phyloP scores from a whole-genome alignment of 345 rosid species.

The Eucalyptus viminalis region DNA sequence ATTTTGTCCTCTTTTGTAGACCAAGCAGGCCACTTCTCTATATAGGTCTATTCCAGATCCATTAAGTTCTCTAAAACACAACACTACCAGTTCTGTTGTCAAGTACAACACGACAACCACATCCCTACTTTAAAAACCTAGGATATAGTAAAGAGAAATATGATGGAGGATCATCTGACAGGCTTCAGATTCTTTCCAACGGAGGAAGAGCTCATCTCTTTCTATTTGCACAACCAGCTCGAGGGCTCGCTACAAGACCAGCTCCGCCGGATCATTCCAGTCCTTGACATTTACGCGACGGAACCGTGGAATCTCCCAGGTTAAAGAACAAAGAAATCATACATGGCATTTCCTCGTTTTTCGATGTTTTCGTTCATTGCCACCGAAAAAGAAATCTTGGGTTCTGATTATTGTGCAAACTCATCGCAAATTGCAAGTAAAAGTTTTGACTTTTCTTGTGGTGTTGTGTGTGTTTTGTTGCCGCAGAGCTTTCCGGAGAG shows the following conservation, averaged over 20 bases:
- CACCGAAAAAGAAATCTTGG: not conserved
- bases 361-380: not conserved
- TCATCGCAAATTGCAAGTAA: not conserved
- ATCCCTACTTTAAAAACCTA: not conserved
- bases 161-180: not conserved
- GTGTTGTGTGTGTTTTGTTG: not conserved
- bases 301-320: not conserved
- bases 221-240: not conserved
- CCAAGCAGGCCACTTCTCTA: not conserved
- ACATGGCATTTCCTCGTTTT: not conserved
- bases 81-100: too few species aligned
- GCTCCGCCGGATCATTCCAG: not conserved
- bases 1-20: not conserved
- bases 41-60: not conserved
- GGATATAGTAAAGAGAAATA: not conserved
- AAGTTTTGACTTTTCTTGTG: not conserved
- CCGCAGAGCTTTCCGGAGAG: constrained; percentile 52
- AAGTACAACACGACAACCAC: too few species aligned
- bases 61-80: not conserved
- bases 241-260: not conserved
- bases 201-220: not conserved
- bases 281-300: not conserved
- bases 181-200: not conserved
- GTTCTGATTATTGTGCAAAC: not conserved
- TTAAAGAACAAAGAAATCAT: not conserved